Conservation (phyloP, 2,329 filamentous ascomycete species). For the Domatiomyces catenatus region DNA sequence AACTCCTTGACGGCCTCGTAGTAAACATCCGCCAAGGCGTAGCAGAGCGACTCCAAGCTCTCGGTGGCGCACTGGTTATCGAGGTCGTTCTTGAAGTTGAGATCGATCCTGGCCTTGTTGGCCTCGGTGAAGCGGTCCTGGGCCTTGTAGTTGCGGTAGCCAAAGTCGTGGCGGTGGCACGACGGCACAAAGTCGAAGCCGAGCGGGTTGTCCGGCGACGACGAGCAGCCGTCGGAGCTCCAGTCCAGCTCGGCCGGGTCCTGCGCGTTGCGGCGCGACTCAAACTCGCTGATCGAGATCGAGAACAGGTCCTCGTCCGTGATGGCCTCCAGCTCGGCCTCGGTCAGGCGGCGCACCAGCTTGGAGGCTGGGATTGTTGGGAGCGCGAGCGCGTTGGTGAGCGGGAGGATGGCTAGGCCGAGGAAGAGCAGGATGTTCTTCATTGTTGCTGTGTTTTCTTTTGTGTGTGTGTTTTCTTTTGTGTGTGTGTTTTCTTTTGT, state of each 20-base stretch:
- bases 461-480: no score
- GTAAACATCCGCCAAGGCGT: constrained; percentile 21
- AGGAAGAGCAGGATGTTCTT: not conserved
- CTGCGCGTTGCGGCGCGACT: constrained; percentile 24
- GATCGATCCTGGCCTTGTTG: constrained; percentile 33
- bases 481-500: no score
- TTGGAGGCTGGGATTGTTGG: not conserved
- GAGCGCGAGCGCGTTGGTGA: not conserved
- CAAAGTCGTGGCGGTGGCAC: constrained; percentile 43
- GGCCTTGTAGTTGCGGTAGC: constrained; percentile 38
- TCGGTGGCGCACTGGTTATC: constrained; percentile 20
- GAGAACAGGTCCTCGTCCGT: constrained; percentile 37
- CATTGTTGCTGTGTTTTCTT: not conserved
- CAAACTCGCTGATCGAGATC: constrained; percentile 30
- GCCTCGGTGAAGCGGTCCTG: constrained; percentile 34
- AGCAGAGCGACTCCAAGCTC: constrained; percentile 12
- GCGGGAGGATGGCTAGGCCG: not conserved
- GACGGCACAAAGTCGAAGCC: constrained; percentile 24
- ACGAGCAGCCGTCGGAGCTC: constrained; percentile 24
- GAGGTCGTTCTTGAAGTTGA: constrained; percentile 32
- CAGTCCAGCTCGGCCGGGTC: constrained; percentile 27
- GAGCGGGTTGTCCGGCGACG: constrained; percentile 21
- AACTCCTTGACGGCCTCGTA: constrained; percentile 21
- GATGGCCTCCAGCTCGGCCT: constrained; percentile 1
- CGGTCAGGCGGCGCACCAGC: not conserved